Evolutionary conservation across 345 rosid species (phyloP).

Genomic region (Lepidium sativum): DNA sequence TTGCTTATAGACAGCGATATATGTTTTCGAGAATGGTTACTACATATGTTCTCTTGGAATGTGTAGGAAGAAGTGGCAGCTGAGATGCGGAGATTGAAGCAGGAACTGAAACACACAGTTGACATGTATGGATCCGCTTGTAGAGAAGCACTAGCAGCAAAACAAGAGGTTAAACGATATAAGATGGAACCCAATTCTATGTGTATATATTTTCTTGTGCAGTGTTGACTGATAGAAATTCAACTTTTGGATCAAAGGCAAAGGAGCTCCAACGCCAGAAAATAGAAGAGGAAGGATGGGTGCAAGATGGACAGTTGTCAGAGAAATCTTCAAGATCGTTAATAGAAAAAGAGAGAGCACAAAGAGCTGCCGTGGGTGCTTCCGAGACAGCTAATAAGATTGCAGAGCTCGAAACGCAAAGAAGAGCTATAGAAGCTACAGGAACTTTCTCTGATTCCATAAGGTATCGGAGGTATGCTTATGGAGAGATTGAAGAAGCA

Average conservation of each 20-base stretch:
- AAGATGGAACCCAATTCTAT: background rate
- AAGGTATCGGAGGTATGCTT: slow-evolving; percentile 63
- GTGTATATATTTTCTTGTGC: background rate
- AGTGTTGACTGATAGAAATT: background rate
- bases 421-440: slow-evolving; percentile 35
- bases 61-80: slow-evolving; percentile 67
- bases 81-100: slow-evolving; percentile 75
- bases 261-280: slow-evolving; percentile 62
- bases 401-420: slow-evolving; percentile 53
- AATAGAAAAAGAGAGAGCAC: slow-evolving; percentile 53
- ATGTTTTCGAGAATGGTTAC: background rate
- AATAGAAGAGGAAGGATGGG: slow-evolving; percentile 45
- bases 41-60: background rate
- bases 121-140: slow-evolving; percentile 79
- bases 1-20: background rate
- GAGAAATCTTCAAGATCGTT: slow-evolving; percentile 57
- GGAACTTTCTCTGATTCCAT: slow-evolving; percentile 25
- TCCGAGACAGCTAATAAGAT: slow-evolving; percentile 57
- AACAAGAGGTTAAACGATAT: slow-evolving; percentile 49
- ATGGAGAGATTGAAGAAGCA: slow-evolving; percentile 75
- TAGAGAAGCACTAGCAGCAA: slow-evolving; percentile 73
- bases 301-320: slow-evolving; percentile 48
- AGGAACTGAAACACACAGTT: slow-evolving; percentile 83
- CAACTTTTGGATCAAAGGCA: slow-evolving; percentile 36
- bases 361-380: slow-evolving; percentile 55